phyloP scores from a whole-genome alignment of 306 rosid genomes.

The Astragalus glycyphyllos region DNA sequence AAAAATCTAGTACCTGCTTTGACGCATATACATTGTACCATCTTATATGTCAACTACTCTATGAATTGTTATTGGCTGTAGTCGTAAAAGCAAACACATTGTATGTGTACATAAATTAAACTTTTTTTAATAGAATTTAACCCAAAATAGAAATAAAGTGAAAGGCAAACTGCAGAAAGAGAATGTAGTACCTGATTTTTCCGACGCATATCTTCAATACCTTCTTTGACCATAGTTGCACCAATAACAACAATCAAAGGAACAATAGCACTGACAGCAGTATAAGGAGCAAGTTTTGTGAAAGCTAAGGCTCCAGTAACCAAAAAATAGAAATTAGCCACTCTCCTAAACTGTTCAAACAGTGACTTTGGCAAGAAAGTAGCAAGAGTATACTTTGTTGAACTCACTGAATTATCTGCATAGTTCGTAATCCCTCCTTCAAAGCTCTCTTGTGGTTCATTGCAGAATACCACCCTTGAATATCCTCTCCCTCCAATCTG shows the following conservation, averaged over 20 bases:
- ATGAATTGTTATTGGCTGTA: no score
- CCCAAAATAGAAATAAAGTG: conserved; percentile 26
- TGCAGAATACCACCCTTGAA: conserved; percentile 79
- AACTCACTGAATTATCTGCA: conserved; percentile 69
- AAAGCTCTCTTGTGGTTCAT: conserved; percentile 59
- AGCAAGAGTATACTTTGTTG: conserved; percentile 78
- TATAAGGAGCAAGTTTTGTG: conserved; percentile 81
- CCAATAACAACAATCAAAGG: conserved; percentile 69
- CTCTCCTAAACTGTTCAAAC: conserved; percentile 98
- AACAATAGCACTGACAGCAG: conserved; percentile 79
- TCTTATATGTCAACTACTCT: no score
- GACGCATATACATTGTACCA: no score
- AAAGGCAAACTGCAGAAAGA: conserved; percentile 16
- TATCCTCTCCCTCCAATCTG: conserved; percentile 81
- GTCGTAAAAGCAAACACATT: no score
- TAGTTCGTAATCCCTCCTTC: conserved; percentile 66
- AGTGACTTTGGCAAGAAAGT: conserved; percentile 90
- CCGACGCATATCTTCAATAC: conserved; percentile 78
- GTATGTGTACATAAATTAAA: no score
- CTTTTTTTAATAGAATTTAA: conserved; percentile 17
- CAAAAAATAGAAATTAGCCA: conserved; percentile 87
- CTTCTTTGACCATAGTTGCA: conserved; percentile 87
- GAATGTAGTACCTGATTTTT: conserved; percentile 74
- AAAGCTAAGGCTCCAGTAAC: conserved; percentile 77
- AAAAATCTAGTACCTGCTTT: conserved; percentile 69